Base-by-base conservation (phyloP, 2,329 filamentous ascomycete genomes). In the Fusarium keratoplasticum region DNA sequence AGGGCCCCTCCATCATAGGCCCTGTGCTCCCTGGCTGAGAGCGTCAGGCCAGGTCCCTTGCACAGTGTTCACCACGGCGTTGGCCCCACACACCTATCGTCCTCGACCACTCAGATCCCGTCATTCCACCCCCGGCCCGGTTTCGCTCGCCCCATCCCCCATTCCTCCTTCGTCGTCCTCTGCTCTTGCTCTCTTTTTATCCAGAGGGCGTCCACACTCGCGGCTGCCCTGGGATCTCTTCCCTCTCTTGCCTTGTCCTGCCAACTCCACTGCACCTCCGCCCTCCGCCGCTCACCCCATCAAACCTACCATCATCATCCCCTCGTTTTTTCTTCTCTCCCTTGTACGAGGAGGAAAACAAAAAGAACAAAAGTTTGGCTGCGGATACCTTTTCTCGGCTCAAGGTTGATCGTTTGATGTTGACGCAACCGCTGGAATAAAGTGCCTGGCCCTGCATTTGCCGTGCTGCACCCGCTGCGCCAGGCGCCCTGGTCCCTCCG, bases 41-140 rank as follows among this genome's bases (percentile, higher is more conserved):
- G 50, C 18, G 61, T 27, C 35, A 47, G 40, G 60, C 60, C 44
- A 78, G 72, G 76, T 78, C 76, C 74, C 61, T 60, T 59, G 72
- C 76, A 78, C 76, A 78, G 76, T 78, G 76, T 47, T 59, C 57
- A 62, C 59, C 60, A 75, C 77, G 75, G 75, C 60, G 54, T 54
- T 11, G 10, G 55, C 35, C 14, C 73, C 64, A 70, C 64, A 42
- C 42, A n/a, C 47, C 44, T 20, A n/a, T 50, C 25, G 6, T 4
- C 35, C 5, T 38, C 35, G 18, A 1, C 73, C 67, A 76, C 70
- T 76, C 61, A 73, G 29, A 14, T n/a, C 20, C 27, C 27, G 29
- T 27, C 27, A 7, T 64, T 63, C 33, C 11, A 27, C 50, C 69
- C 73, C 71, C 64, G 66, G 67, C 67, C 65, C 68, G 60, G 61